A percentile compares a stretch with the other conserved stretches of the same genome.
Conservation (phyloP, 2,329 filamentous ascomycete species). For the Colletotrichum horii region DNA sequence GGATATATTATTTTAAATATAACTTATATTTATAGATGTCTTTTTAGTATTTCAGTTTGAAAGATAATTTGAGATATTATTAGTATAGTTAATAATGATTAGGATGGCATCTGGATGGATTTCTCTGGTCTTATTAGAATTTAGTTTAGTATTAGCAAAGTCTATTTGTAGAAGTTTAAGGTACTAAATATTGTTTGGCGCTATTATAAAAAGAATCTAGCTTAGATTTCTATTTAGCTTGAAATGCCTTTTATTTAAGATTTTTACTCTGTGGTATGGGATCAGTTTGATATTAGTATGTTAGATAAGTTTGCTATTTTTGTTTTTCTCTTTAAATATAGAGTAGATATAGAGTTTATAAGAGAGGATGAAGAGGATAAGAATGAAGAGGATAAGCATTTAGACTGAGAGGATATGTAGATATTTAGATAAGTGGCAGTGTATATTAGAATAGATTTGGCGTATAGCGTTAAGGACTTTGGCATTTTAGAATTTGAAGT, state of each 20-base stretch:
- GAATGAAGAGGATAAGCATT: too few relatives aligned
- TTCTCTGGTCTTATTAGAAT: not conserved
- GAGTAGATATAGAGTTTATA: not conserved
- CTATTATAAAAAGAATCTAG: not conserved
- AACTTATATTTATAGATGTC: not conserved
- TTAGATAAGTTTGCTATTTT: not conserved
- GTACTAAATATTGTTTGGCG: not conserved
- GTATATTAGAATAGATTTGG: too few relatives aligned
- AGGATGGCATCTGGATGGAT: not conserved
- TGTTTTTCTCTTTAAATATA: not conserved
- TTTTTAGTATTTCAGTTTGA: not conserved
- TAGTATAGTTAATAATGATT: not conserved
- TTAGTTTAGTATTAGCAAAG: not conserved
- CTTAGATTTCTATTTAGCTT: not conserved
- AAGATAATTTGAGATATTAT: not conserved
- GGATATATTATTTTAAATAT: not conserved
- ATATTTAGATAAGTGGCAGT: too few relatives aligned
- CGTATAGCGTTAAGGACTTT: too few relatives aligned
- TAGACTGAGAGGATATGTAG: too few relatives aligned
- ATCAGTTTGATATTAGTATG: not conserved
- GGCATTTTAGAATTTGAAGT: not conserved
- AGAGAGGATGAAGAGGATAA: not conserved
- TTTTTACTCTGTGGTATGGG: too few relatives aligned
- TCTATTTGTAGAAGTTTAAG: not conserved
- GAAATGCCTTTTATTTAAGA: not conserved